Evolutionary conservation across 768 basidiomycete species (phyloP), one percentile per base, ranked within the genome.

Genomic region (Phanerochaete sordida): DNA sequence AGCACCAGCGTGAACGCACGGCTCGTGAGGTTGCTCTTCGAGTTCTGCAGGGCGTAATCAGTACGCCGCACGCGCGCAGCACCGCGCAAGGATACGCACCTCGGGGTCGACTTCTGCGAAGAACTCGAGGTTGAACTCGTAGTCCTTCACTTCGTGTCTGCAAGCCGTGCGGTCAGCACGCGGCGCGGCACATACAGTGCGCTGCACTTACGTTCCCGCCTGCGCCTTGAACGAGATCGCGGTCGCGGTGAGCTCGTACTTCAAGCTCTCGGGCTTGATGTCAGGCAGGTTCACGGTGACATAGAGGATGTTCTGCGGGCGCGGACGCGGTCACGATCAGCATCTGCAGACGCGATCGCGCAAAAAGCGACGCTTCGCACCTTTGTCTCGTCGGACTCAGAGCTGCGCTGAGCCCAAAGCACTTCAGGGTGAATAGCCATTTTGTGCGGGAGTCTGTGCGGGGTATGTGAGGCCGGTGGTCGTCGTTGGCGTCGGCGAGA

Each of bases 351-450:
- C 50, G 56, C 49, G 46, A 46, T 46, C 35, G 56, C 47, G 28
- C 21, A 23, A 33, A 28, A 7, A 24, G 46, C 43, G 30, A 58
- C 46, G 52, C 15, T 28, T 64, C 72, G 44, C 48, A 91, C 95
- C 80, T 95, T 95, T 49, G 79, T 80, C 31, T 84, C 78, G 15
- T 78, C 82, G 12, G 78, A 68, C 16, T 74, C 81, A 43, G 85
- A 90, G 79, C 88, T 92, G 66, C 96, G 86, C 76, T 98, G 95
- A 48, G 96, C 95, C 94, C 95, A 98, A 1, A 95, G 81, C 35
- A 96, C 79, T 76, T 97, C 94, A 37, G 95, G 95, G 74, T 93
- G 92, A 19, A 61, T 67, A 30, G 77, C 26, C 81, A 81, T 81
- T 49, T 57, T 65, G n/a, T 58, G 43, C 45, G 45, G 23, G 50